A percentile compares a stretch with the other conserved stretches of the same genome.
These are phyloP conservation scores for Saccharomyces pastorianus DNA, from an alignment of 1,139 yeast species.

Conservation along the genomic window DNA sequence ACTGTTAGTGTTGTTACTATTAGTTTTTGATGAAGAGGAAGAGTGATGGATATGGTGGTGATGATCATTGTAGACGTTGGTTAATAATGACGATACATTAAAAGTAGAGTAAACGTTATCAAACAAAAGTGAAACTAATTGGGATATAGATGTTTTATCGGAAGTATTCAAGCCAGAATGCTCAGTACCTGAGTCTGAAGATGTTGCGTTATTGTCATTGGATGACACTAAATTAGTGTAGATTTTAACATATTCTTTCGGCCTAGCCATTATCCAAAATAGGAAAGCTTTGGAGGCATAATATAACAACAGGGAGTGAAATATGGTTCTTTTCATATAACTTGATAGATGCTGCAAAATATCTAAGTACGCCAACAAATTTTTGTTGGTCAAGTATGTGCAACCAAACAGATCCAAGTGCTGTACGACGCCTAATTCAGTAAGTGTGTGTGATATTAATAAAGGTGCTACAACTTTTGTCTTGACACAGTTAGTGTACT, in stretches of 20 bases:
- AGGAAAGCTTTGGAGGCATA: slow-evolving; percentile 24
- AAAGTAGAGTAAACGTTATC: slow-evolving; percentile 21
- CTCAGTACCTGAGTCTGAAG: neutral
- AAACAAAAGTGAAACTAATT: slow-evolving; percentile 13
- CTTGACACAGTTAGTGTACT: slow-evolving; percentile 18
- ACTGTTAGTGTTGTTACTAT: neutral
- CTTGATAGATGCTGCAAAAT: slow-evolving; percentile 17
- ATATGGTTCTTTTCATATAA: slow-evolving; percentile 19
- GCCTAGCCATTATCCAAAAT: slow-evolving; percentile 29
- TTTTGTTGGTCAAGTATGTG: slow-evolving; percentile 20
- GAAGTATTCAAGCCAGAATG: neutral
- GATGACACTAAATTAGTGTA: slow-evolving; percentile 6
- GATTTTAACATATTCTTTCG: slow-evolving; percentile 21
- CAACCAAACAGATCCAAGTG: slow-evolving; percentile 25
- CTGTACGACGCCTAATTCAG: slow-evolving; percentile 18
- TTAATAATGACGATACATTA: slow-evolving; percentile 16
- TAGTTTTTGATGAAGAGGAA: neutral
- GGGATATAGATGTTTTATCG: slow-evolving; percentile 4
- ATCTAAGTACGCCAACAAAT: slow-evolving; percentile 19
- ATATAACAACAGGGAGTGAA: slow-evolving; percentile 21
- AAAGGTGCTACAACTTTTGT: slow-evolving; percentile 18
- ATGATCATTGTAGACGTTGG: slow-evolving; percentile 5
- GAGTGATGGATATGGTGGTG: neutral
- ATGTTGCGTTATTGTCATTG: neutral
- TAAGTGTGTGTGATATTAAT: slow-evolving; percentile 13